phyloP scores from a whole-genome alignment of 202 grass and related monocot species.

The Musa balbisiana region DNA sequence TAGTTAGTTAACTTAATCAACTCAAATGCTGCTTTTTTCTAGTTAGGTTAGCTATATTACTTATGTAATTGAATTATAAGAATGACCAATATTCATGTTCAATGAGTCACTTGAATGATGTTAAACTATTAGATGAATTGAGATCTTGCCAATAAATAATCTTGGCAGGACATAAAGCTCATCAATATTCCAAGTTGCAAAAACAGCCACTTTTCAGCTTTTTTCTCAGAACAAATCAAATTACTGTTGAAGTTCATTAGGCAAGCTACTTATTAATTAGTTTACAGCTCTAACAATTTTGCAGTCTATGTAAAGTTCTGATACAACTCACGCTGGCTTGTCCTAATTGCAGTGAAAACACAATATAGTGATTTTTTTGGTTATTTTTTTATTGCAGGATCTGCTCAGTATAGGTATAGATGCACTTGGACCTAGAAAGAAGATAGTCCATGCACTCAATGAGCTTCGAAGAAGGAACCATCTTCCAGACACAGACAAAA shows the following conservation, averaged over 20 bases:
- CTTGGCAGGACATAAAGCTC: background rate
- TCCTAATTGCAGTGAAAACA: background rate
- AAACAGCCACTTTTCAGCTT: background rate
- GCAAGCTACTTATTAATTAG: background rate
- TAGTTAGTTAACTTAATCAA: background rate
- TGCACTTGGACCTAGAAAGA: conserved; percentile 85
- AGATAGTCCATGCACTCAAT: conserved; percentile 60
- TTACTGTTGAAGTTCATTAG: background rate
- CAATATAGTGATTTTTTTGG: conserved; percentile 22
- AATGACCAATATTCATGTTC: background rate
- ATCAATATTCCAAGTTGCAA: no score
- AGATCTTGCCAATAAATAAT: background rate
- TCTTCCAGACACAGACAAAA: conserved; percentile 27
- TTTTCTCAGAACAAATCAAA: background rate
- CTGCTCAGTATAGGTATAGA: conserved; percentile 74
- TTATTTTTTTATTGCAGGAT: conserved; percentile 46
- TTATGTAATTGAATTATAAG: background rate
- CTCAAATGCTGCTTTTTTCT: background rate
- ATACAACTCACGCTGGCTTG: background rate
- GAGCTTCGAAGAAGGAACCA: conserved; percentile 53
- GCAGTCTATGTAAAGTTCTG: background rate
- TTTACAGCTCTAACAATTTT: background rate
- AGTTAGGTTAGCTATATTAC: background rate
- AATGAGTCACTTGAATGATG: background rate
- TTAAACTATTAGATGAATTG: background rate